Conservation (phyloP, 2,329 filamentous ascomycete species). For the Penicillium sumatraense region DNA sequence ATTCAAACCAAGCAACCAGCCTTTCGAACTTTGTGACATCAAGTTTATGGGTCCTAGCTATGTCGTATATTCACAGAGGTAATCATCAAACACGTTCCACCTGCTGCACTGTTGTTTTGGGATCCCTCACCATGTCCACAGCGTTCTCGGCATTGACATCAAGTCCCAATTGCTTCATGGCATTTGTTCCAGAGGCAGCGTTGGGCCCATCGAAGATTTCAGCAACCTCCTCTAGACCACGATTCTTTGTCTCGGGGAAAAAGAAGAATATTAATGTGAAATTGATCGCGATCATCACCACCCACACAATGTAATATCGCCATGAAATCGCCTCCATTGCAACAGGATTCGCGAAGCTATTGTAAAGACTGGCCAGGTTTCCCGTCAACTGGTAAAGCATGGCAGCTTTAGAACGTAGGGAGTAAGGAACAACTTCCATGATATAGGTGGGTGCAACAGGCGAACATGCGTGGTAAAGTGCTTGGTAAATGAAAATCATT, state of each 20-base stretch:
- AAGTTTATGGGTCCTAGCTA: too few relatives aligned
- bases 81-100: constrained; percentile 7
- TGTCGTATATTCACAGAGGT: background rate
- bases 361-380: constrained; percentile 16
- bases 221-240: constrained; percentile 21
- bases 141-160: constrained; percentile 17
- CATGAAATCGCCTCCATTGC: constrained; percentile 23
- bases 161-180: constrained; percentile 15
- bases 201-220: constrained; percentile 10
- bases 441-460: constrained; percentile 21
- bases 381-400: constrained; percentile 21
- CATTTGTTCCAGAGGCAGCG: constrained; percentile 8
- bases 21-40: too few relatives aligned
- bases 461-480: constrained; percentile 39
- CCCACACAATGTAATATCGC: constrained; percentile 24
- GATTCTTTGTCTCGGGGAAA: constrained; percentile 25
- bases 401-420: constrained; percentile 17
- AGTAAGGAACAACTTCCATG: constrained; percentile 20
- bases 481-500: constrained; percentile 51
- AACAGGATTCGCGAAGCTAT: constrained; percentile 20
- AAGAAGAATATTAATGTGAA: constrained; percentile 17
- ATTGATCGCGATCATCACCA: constrained; percentile 12
- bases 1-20: too few relatives aligned
- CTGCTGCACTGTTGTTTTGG: constrained; percentile 9
- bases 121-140: constrained; percentile 7